A percentile compares a stretch with the other conserved stretches of the same genome.
Evolutionary conservation across 2,329 filamentous ascomycete genomes (phyloP).

Genomic region (Thermothelomyces thermophilus): DNA sequence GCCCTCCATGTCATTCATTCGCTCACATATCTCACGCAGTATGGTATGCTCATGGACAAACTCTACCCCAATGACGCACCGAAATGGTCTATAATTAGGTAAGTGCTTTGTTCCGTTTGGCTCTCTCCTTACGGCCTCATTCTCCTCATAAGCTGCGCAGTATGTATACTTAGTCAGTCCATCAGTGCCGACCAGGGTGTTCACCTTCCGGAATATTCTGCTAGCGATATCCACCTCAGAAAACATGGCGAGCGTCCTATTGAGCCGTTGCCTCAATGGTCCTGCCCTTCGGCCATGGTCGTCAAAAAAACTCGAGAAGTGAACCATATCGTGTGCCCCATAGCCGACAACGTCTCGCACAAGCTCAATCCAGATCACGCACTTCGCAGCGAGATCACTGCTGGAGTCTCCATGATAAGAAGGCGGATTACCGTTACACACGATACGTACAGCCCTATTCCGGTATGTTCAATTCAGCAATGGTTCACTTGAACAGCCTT

Average conservation of each 20-base stretch:
- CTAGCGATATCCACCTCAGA: neutral
- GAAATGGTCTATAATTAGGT: neutral
- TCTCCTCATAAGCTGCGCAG: too few species aligned
- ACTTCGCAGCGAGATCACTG: neutral
- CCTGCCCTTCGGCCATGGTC: neutral
- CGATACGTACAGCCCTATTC: neutral
- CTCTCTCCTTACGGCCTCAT: too few species aligned
- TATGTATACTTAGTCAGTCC: neutral
- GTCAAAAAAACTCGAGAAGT: neutral
- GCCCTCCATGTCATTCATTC: neutral
- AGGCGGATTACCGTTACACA: neutral
- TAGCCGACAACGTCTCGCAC: neutral
- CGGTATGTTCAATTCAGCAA: neutral
- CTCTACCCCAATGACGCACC: neutral
- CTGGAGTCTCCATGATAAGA: neutral
- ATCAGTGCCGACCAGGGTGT: neutral
- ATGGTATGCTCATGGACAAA: neutral
- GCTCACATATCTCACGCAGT: neutral
- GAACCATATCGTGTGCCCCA: neutral
- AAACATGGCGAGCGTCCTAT: neutral
- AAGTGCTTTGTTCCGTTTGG: too few species aligned
- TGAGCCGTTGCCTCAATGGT: neutral
- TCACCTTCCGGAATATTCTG: neutral
- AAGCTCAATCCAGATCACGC: neutral
- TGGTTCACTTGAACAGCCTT: neutral